Base-by-base conservation (phyloP, 805 yeast genomes). In the Wickerhamiella vanderwaltii region DNA sequence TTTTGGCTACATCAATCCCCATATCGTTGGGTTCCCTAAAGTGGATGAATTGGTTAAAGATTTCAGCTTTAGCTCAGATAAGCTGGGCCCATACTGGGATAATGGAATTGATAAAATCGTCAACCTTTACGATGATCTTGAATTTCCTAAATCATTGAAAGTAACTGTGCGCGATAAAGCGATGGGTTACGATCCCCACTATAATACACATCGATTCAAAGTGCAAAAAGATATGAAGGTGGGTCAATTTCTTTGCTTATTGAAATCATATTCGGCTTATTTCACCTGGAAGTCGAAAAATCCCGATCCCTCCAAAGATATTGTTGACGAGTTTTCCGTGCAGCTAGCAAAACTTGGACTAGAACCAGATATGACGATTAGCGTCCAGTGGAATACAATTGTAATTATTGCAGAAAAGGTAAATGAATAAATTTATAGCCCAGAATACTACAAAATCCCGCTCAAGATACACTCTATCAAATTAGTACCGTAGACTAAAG, bases 1-100 rank as follows among this genome's bases (percentile, higher is more conserved):
- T 52, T 85, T 93, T 83, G 82, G 83, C 6, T 86, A 86, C 55
- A 74, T 72, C 28, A 93, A 84, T 52, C 83, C 85, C 0, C 62
- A 71, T 0, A 72, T 77, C 43, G 29, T 15, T 12, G 67, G 69
- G 4, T 61, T 56, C 46, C 73, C 75, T 1, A 63, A 63, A 31
- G 76, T 80, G 1, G 75, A 77, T 48, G 65, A 67, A 28, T 55
- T 78, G 6, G 67, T 73, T 36, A 50, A 61, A 18, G 68, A 73
- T 20, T 73, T 71, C 52, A 63, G 71, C 7, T 77, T 75, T 49
- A 67, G 59, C 6, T 71, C 69, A 36, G 54, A 56, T n/a, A 43
- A 48, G 28, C 45, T 60, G 38, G 65, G 81, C 0, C 75, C 77
- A 0, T 73, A 74, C 54, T 87, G 96, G 96, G 80, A 81, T 51